Evolutionary conservation across 495 filamentous ascomycete genomes (phyloP), one percentile per base, ranked within the genome.

Genomic region (Cryomyces minteri): DNA sequence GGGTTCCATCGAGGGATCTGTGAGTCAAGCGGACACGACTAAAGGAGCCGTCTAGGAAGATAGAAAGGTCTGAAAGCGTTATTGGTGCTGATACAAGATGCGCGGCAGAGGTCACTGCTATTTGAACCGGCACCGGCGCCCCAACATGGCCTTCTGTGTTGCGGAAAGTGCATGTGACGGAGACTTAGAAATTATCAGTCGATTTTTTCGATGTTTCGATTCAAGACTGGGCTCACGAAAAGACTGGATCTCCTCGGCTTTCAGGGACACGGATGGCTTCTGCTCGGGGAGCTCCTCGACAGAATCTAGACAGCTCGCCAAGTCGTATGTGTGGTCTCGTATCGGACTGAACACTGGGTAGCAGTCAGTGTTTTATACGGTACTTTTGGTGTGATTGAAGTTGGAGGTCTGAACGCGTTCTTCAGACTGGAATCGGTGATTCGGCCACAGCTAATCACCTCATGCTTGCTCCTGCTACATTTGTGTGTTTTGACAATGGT

Each of bases 81-180:
- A 25, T 62, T 0, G 85, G 79, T 5, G 66, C 64, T 2, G 81
- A 77, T 28, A 60, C 66, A 9, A 52, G 50, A 12, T 82, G 73
- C 9, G 88, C 79, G 46, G 66, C 73, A 1, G 86, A 95, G 11
- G 63, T 69, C 30, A 96, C 65, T 28, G 68, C 59, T 28, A 95
- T 67, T 53, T 96, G 88, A n/a, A 73, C 74, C 25, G 63, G 63
- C 45, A 84, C 64, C 41, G 69, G 68, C 50, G 94, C 83, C 12
- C 88, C 87, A 34, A 92, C 90, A 53, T 92, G 82, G 7, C 82
- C 84, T 58, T 88, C 79, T 2, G 72, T 62, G 36, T 70, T 68
- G 51, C 71, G 70, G 57, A 96, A 96, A 1, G 79, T 65, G 55
- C 88, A 84, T 6, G 77, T 73, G 4, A 79, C 67, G 6, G 72